Conservation (phyloP, 805 yeast genomes). For the Candida adriatica region DNA sequence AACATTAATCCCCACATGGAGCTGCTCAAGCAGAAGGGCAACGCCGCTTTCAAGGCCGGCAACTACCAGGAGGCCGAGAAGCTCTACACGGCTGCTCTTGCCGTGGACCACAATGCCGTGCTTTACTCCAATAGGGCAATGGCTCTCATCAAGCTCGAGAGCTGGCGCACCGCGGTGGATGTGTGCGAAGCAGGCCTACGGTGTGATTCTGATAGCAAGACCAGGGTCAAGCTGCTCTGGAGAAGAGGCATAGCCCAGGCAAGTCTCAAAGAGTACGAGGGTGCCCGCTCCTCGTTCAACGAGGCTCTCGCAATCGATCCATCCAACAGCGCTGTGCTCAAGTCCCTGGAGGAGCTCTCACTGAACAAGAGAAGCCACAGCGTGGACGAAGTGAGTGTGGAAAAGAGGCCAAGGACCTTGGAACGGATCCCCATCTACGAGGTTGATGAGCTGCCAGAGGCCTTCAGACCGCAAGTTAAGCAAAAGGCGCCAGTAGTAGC, state of each 20-base stretch:
- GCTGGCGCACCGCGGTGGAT: slow-evolving; percentile 41
- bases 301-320: slow-evolving; percentile 37
- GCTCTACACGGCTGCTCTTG: slow-evolving; percentile 50
- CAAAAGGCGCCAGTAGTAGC: slow-evolving; percentile 46
- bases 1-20: too few species aligned
- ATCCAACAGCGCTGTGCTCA: slow-evolving; percentile 30
- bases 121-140: slow-evolving; percentile 65
- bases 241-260: slow-evolving; percentile 40
- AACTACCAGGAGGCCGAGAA: slow-evolving; percentile 45
- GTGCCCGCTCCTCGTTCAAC: slow-evolving; percentile 27
- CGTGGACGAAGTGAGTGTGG: slow-evolving; percentile 33
- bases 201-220: slow-evolving; percentile 23
- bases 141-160: slow-evolving; percentile 46
- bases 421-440: slow-evolving; percentile 30
- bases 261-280: slow-evolving; percentile 20
- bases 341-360: slow-evolving; percentile 28
- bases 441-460: slow-evolving; percentile 38
- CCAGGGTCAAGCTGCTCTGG: slow-evolving; percentile 42
- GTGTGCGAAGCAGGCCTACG: slow-evolving; percentile 46
- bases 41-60: slow-evolving; percentile 38
- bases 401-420: slow-evolving; percentile 22
- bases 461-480: slow-evolving; percentile 17
- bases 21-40: slow-evolving; percentile 37
- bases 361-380: slow-evolving; percentile 40
- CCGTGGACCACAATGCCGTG: slow-evolving; percentile 41